These are phyloP conservation scores for Alternaria triticimaculans DNA, from an alignment of 2,329 filamentous ascomycete genomes.

Conservation along the genomic window DNA sequence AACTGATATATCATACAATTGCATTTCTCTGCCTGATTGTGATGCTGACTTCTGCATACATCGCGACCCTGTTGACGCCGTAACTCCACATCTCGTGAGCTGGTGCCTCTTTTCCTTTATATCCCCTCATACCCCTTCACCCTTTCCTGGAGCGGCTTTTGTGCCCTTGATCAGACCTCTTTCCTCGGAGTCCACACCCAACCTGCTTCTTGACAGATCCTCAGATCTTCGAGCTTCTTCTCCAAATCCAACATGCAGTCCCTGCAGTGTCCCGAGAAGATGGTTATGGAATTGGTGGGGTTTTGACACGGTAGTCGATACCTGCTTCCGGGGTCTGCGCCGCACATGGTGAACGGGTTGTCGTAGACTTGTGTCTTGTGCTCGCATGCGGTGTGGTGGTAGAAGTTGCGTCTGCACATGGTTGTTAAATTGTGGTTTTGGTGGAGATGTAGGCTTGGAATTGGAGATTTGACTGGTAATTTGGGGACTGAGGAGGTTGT, in stretches of 20 bases:
- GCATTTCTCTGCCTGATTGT: not conserved
- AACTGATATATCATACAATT: not conserved
- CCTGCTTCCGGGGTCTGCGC: not conserved
- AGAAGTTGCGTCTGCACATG: constrained; percentile 1
- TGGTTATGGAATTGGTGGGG: not conserved
- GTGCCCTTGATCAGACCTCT: not conserved
- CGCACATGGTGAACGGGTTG: not conserved
- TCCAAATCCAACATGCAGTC: not conserved
- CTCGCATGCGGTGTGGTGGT: not conserved
- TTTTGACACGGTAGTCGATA: not conserved
- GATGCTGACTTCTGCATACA: not conserved
- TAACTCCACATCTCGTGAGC: not conserved
- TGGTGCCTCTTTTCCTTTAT: not conserved
- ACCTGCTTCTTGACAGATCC: not conserved
- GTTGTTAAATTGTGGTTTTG: not conserved
- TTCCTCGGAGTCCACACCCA: not conserved
- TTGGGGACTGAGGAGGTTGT: not conserved
- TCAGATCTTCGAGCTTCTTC: not conserved
- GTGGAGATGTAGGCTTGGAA: not conserved
- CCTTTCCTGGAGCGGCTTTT: not conserved
- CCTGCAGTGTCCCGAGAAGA: not conserved
- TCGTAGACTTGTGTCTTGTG: not conserved
- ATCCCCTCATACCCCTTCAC: not conserved
- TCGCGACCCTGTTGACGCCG: not conserved
- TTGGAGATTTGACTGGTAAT: not conserved